A percentile compares a stretch with the other conserved stretches of the same genome.
phyloP scores from a whole-genome alignment of 192 early-diverging fungal species.

The Radiomyces spectabilis region DNA sequence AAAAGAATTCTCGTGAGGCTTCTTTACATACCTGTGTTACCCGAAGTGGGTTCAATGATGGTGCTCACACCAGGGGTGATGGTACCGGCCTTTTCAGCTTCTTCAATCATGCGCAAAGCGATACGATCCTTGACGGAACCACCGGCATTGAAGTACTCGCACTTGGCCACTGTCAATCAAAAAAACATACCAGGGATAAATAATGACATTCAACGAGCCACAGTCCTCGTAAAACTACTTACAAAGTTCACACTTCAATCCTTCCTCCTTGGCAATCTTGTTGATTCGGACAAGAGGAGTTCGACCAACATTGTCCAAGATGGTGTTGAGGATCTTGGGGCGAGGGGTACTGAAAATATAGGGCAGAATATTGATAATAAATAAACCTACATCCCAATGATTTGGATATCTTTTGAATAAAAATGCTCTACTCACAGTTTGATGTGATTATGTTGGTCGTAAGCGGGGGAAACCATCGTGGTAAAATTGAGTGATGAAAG shows the following conservation, averaged over 20 bases:
- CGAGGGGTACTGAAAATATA: conserved; percentile 35
- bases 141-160: conserved; percentile 98
- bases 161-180: conserved; percentile 70
- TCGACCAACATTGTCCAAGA: conserved; percentile 95
- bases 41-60: conserved; percentile 98
- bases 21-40: conserved; percentile 79
- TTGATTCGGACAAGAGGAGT: conserved; percentile 92
- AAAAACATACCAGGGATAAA: conserved; percentile 12
- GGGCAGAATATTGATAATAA: neutral
- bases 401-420: neutral
- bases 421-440: neutral
- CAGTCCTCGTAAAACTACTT: too few relatives aligned
- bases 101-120: conserved; percentile 90
- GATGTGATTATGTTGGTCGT: neutral
- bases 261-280: conserved; percentile 78
- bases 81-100: conserved; percentile 85
- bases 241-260: conserved; percentile 92
- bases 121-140: conserved; percentile 98
- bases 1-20: neutral
- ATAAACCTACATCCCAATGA: neutral
- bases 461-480: neutral
- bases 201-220: too few relatives aligned
- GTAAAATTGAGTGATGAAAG: neutral
- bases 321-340: conserved; percentile 75
- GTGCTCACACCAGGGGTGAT: conserved; percentile 85